Evolutionary conservation across 1,284 basidiomycete species (phyloP).

Genomic region (Phellinidium pouzarii): DNA sequence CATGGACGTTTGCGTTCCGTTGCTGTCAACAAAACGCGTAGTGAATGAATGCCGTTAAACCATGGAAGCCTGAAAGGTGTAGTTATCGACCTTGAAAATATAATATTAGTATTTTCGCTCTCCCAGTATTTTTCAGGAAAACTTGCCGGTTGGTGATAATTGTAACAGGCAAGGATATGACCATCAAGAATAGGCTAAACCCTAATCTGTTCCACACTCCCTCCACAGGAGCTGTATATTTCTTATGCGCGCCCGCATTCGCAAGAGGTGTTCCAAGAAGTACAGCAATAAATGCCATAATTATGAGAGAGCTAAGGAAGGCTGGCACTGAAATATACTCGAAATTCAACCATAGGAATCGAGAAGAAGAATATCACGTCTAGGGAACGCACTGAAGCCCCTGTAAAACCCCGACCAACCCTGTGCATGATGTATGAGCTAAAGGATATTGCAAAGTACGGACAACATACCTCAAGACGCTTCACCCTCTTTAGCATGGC

Average conservation of each 20-base stretch:
- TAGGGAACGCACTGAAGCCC: conserved; percentile 57
- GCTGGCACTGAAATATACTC: conserved; percentile 56
- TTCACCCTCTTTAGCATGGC: conserved; percentile 71
- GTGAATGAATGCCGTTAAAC: conserved; percentile 51
- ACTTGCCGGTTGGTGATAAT: conserved; percentile 75
- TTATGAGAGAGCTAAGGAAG: conserved; percentile 50
- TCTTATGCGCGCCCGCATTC: conserved; percentile 51
- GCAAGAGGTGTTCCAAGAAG: conserved; percentile 43
- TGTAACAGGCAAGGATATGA: conserved; percentile 75
- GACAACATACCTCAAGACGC: conserved; percentile 56
- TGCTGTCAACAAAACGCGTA: conserved; percentile 73
- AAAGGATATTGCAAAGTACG: conserved; percentile 5
- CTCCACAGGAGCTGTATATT: conserved; percentile 64
- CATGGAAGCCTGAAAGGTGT: conserved; percentile 79
- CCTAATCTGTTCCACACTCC: conserved; percentile 57
- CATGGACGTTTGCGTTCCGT: conserved; percentile 77
- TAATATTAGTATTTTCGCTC: background rate
- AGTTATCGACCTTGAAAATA: conserved; percentile 63
- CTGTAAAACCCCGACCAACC: conserved; percentile 80
- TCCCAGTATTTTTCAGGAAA: conserved; percentile 1
- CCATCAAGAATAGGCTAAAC: conserved; percentile 59
- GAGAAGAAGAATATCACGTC: background rate
- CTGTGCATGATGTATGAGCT: conserved; percentile 29
- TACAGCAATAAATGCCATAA: conserved; percentile 50
- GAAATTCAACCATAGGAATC: background rate